Evolutionary conservation across 2,329 filamentous ascomycete genomes (phyloP).

Genomic region (Penicillium sp.): DNA sequence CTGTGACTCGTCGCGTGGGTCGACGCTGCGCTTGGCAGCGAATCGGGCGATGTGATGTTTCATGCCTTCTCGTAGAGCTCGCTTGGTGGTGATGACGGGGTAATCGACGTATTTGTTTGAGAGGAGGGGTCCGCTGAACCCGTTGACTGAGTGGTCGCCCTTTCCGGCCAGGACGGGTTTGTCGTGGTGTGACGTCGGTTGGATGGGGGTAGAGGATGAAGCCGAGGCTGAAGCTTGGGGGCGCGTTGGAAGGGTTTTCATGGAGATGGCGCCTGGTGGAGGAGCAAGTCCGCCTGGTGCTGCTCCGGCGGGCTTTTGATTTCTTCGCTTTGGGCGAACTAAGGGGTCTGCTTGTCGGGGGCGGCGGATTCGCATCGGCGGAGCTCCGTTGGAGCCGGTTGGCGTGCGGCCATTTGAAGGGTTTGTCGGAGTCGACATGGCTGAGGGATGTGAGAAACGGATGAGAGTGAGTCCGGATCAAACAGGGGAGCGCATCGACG

Average conservation of each 20-base stretch:
- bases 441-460: slow-evolving; percentile 9
- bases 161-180: slow-evolving; percentile 16
- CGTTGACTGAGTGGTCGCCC: slow-evolving; percentile 43
- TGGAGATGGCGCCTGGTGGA: slow-evolving; percentile 28
- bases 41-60: slow-evolving; percentile 89
- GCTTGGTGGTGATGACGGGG: slow-evolving; percentile 82
- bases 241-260: slow-evolving; percentile 31
- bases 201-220: slow-evolving; percentile 16
- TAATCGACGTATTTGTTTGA: slow-evolving; percentile 55
- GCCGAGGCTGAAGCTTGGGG: slow-evolving; percentile 22
- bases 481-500: slow-evolving; percentile 13
- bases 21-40: slow-evolving; percentile 64
- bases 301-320: slow-evolving; percentile 29
- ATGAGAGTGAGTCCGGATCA: background rate
- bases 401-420: slow-evolving; percentile 53
- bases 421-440: slow-evolving; percentile 46
- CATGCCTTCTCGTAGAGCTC: slow-evolving; percentile 75
- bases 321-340: slow-evolving; percentile 62
- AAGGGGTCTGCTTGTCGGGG: slow-evolving; percentile 64
- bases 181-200: slow-evolving; percentile 6
- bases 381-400: slow-evolving; percentile 52
- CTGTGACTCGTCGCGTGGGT: slow-evolving; percentile 75
- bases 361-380: slow-evolving; percentile 51
- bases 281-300: slow-evolving; percentile 22
- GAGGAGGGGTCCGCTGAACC: slow-evolving; percentile 48